Evolutionary conservation across 2,329 filamentous ascomycete species (phyloP), one percentile per base, ranked within the genome.

Genomic region (Fusarium sp.): DNA sequence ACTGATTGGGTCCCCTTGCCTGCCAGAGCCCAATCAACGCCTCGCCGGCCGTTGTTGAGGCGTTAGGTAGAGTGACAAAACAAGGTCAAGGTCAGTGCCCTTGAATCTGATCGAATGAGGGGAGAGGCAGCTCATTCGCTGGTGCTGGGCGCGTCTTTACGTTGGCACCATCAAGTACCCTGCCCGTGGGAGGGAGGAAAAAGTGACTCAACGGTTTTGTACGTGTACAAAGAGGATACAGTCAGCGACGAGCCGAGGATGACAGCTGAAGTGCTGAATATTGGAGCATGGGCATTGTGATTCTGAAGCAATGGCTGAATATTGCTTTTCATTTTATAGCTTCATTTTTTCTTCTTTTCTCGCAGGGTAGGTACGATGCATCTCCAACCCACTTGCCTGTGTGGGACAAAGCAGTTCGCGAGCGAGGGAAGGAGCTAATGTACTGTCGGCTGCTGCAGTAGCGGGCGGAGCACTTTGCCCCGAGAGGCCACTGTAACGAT

Each of bases 401-500:
- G 63, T 71, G 70, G 61, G 62, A 61, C 60, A 69, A 61, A 61
- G 20, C 54, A 68, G 72, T 75, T 73, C 72, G 68, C 67, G 68
- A 75, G 54, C 37, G 60, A 72, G 67, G 59, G 67, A 66, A 54
- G 52, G 66, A 67, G 66, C 76, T 77, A 76, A 68, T 77, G 73
- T 68, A 76, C 71, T 77, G 73, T 68, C 71, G 75, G 75, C 60
- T 71, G 68, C 66, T 73, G 76, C 75, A 77, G 76, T 78, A 78
- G 76, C 41, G 72, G 74, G 72, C 71, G 70, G 72, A 74, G 72
- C 64, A 72, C 76, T 78, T 77, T 77, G 76, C 76, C 73, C 76
- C 76, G 74, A 78, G 57, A 67, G 54, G 64, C 70, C 65, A 62
- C 65, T 77, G 72, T 64, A 73, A 71, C 66, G 57, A 64, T 71